Percentiles rank a stretch among this genome's conserved stretches.
phyloP scores from a whole-genome alignment of 768 basidiomycete species.

The Psilocybe tampanensis region DNA sequence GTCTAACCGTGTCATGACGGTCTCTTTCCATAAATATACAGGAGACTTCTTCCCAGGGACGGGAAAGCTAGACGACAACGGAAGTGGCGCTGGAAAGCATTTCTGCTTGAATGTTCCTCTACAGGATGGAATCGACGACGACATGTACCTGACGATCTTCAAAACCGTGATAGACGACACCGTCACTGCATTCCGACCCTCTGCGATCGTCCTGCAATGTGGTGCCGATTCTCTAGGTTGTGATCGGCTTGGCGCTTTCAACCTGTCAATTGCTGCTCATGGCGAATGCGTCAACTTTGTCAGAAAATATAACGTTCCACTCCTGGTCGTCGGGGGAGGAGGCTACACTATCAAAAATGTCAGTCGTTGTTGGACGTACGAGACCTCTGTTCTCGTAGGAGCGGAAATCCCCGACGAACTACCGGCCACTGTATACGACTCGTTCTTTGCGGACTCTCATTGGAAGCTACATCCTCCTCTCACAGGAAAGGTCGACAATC shows the following conservation, averaged over 20 bases:
- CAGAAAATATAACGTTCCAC: conserved; percentile 86
- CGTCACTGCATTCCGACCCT: conserved; percentile 85
- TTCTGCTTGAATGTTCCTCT: conserved; percentile 95
- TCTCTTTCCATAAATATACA: conserved; percentile 99
- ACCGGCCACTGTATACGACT: conserved; percentile 87
- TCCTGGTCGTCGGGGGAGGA: conserved; percentile 92
- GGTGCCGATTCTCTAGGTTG: conserved; percentile 96
- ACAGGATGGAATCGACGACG: conserved; percentile 95
- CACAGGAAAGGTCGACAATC: conserved; percentile 90
- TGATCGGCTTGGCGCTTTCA: conserved; percentile 95
- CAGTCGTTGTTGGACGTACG: conserved; percentile 98
- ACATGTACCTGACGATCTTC: conserved; percentile 94
- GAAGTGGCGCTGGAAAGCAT: conserved; percentile 85
- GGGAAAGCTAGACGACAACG: conserved; percentile 93
- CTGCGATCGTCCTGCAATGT: conserved; percentile 92
- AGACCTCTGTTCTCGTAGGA: conserved; percentile 91
- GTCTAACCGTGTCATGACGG: conserved; percentile 97
- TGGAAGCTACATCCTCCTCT: conserved; percentile 94
- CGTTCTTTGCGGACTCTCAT: conserved; percentile 89
- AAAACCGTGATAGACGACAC: conserved; percentile 96
- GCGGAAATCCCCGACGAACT: conserved; percentile 83
- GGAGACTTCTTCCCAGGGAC: conserved; percentile 99
- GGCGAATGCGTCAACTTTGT: conserved; percentile 99
- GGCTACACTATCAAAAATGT: conserved; percentile 98
- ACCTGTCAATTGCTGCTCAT: conserved; percentile 95